Base-by-base conservation (phyloP, 2,329 filamentous ascomycete genomes). In the Hymenoscyphus salicellus region DNA sequence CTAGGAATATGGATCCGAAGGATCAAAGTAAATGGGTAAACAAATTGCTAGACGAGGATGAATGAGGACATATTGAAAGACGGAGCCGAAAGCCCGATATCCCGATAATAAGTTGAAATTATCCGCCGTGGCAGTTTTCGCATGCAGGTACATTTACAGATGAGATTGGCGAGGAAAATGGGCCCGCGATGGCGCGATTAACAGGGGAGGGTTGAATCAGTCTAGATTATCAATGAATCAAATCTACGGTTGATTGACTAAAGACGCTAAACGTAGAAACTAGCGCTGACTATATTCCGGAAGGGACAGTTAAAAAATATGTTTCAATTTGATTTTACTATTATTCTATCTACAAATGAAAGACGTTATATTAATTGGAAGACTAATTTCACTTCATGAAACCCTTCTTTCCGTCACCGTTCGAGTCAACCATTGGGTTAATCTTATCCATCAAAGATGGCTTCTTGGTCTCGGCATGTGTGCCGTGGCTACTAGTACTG, bases 331-430 rank as follows among this genome's bases (percentile, higher is more conserved):
- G 43, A 23, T 52, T 52, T 52, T 26, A 26, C 20, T 26, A 52
- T 23, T 52, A 52, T 52, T 52, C 2, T 49, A 23, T 23, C 3
- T 52, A 23, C 20, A 52, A 26, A 23, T 11, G 10, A 14, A 26
- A 26, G 5, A 26, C 10, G 8, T 11, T 26, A 26, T 23, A 14
- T 52, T 49, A 11, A 7, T 23, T 11, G 26, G n/a, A 52, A 26
- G 10, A 26, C 20, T 56, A 3, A 32, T 14, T 36, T 57, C 80
- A 84, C 60, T 80, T 75, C 80, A 84, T 82, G 68, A 86, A 69
- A 2, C 83, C 84, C 32, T 76, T 75, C 78, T 85, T 84, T 64
- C 84, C 84, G 74, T 87, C 84, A 46, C 80, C 77, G 68, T 85
- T 78, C 32, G 83, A 67, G 70, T 86, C 83, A 49, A 77, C 78